phyloP scores from a whole-genome alignment of 306 rosid species.

The Pyrus communis region DNA sequence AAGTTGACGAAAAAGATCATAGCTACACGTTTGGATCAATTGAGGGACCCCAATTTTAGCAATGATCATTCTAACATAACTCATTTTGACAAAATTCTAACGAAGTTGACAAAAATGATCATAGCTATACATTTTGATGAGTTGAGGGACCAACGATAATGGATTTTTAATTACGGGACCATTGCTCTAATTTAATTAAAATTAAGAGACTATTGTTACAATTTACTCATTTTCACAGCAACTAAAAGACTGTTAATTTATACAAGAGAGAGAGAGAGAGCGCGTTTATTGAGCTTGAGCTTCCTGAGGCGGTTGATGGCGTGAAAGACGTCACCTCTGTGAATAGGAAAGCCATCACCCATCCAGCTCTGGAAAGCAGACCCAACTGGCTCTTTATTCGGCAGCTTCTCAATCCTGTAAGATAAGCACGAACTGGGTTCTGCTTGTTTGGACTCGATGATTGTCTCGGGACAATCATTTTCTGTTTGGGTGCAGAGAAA shows the following conservation, averaged over 20 bases:
- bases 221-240: too few relatives aligned
- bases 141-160: too few relatives aligned
- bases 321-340: conserved; percentile 66
- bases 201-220: rapidly evolving
- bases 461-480: conserved; percentile 1
- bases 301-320: conserved; percentile 85
- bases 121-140: too few relatives aligned
- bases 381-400: conserved; percentile 46
- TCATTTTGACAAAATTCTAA: too few relatives aligned
- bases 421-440: conserved; percentile 44
- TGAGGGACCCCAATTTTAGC: too few relatives aligned
- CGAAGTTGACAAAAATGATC: too few relatives aligned
- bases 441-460: conserved; percentile 14
- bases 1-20: too few relatives aligned
- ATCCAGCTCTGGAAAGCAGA: conserved; percentile 82
- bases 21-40: too few relatives aligned
- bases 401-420: conserved; percentile 65
- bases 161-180: rapidly evolving
- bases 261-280: conserved; percentile 36
- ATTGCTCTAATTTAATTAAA: too few relatives aligned
- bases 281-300: conserved; percentile 67
- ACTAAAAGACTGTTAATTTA: too few relatives aligned
- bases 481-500: conserved; percentile 44
- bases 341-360: conserved; percentile 85
- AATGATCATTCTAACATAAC: too few relatives aligned